phyloP scores from a whole-genome alignment of 345 rosid species.

The Salix brachista region DNA sequence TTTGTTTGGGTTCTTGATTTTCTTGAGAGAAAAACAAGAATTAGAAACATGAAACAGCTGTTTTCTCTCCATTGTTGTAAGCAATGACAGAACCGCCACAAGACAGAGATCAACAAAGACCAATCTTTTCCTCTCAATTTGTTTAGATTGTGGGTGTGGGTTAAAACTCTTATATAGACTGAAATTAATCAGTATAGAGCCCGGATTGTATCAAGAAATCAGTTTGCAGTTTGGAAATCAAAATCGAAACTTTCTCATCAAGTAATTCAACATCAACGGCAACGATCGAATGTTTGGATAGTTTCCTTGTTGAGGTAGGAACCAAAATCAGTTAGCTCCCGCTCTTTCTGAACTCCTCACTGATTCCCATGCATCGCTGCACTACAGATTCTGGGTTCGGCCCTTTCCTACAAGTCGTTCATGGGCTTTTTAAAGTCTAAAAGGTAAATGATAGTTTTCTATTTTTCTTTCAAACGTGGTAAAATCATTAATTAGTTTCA shows the following conservation, averaged over 20 bases:
- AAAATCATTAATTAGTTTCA: no score
- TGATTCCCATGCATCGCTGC: background rate
- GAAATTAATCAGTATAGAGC: background rate
- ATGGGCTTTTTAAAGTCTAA: background rate
- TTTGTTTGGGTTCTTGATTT: background rate
- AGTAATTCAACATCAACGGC: background rate
- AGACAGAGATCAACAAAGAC: background rate
- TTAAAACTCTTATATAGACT: background rate
- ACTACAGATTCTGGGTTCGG: background rate
- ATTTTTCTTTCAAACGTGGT: no score
- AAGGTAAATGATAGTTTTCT: no score
- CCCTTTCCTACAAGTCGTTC: background rate
- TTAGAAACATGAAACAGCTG: background rate
- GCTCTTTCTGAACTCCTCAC: background rate
- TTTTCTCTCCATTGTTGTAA: background rate
- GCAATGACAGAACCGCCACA: background rate
- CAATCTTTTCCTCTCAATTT: background rate
- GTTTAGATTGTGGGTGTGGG: background rate
- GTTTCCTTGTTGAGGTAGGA: no score
- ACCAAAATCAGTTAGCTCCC: background rate
- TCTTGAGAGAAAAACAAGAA: background rate
- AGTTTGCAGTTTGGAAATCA: background rate
- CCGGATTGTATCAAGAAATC: background rate
- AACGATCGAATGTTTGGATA: background rate
- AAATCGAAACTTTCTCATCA: background rate